Conservation (phyloP, 2,329 filamentous ascomycete genomes). For the Whalleya microplaca region DNA sequence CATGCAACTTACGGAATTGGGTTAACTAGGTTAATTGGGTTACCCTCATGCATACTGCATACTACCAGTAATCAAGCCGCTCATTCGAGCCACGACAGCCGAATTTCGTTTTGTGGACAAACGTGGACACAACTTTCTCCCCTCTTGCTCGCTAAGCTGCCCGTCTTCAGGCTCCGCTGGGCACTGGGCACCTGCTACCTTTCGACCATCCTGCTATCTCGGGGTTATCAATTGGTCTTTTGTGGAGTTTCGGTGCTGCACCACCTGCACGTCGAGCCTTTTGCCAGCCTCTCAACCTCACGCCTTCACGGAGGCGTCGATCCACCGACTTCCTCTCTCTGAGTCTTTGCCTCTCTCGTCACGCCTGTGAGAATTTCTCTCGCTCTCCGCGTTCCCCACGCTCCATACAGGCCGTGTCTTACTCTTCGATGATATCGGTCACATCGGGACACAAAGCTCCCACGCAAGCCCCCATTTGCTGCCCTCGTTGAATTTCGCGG, state of each 20-base stretch:
- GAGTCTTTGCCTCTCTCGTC: conserved; percentile 14
- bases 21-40: conserved; percentile 42
- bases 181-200: conserved; percentile 31
- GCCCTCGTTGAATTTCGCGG: conserved; percentile 35
- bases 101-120: conserved; percentile 35
- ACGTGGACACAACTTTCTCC: conserved; percentile 36
- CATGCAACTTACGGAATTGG: conserved; percentile 29
- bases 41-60: conserved; percentile 41
- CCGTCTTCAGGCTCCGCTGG: conserved; percentile 34
- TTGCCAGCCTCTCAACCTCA: conserved; percentile 25
- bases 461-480: conserved; percentile 38
- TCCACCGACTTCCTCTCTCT: conserved; percentile 17
- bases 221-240: conserved; percentile 34
- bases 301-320: conserved; percentile 12
- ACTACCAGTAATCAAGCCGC: conserved; percentile 37
- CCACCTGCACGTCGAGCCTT: conserved; percentile 13
- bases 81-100: conserved; percentile 44
- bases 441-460: conserved; percentile 34
- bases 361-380: conserved; percentile 16
- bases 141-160: conserved; percentile 29
- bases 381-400: conserved; percentile 32
- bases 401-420: conserved; percentile 25
- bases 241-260: conserved; percentile 18
- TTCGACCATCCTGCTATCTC: conserved; percentile 6
- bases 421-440: conserved; percentile 35